Evolutionary conservation across 768 basidiomycete genomes (phyloP), one percentile per base, ranked within the genome.

Genomic region (Rubroboletus satanas): DNA sequence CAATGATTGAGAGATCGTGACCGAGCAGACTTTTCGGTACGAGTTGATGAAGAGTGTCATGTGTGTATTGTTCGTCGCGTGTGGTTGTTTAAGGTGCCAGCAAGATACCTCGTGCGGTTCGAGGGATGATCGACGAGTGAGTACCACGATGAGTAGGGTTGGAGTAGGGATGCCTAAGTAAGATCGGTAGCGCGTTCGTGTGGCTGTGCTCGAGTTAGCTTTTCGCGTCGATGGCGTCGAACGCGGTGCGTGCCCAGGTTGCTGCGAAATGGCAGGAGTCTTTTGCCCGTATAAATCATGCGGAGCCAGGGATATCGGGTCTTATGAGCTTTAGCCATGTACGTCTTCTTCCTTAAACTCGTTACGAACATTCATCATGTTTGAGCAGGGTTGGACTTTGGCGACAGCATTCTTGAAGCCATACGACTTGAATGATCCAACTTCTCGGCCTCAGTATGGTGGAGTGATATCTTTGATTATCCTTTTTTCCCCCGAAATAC

Each of bases 211-310:
- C 7, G 0, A 8, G n/a, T 32, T 21, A 36, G 7, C 18, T 36
- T 36, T 38, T 23, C 41, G 12, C n/a, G 18, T 49, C 29, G 41
- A 85, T 83, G 84, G 78, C 81, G 17, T 83, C 83, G 5, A 77
- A 80, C 53, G 84, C 84, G 26, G 72, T 87, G n/a, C 79, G 79
- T 44, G 77, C 79, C 1, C 85, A 87, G 65, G 83, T 87, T 9
- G 78, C 81, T 17, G 73, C 83, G 4, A 85, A 86, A 73, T 88
- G 87, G 85, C 83, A 85, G 56, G 83, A 87, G 18, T 77, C 83
- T 2, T 88, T 88, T 65, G 70, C 75, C n/a, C 79, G 83, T 15
- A 73, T 88, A 45, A 88, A 88, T 62, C 74, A 77, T 29, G 68
- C 73, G 14, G 75, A 81, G 35, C 78, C 78, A 36, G 87, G 85